Evolutionary conservation across 108 stramenopile species (phyloP).

Genomic region (Pseudonitzschia multistriata): DNA sequence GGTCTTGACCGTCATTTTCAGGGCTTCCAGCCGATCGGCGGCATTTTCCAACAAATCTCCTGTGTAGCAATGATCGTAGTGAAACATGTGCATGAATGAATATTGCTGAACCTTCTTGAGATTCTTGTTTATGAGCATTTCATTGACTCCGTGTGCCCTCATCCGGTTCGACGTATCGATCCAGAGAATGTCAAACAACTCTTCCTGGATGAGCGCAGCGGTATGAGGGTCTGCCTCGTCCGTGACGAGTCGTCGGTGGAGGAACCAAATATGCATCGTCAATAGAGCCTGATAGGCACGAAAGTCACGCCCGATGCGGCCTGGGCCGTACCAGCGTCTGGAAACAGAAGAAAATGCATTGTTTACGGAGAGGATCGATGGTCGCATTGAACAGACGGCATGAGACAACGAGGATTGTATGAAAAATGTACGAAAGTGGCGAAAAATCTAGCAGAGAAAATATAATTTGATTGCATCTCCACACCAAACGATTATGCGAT

Average conservation of each 20-base stretch:
- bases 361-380: too few relatives aligned
- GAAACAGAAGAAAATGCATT: background rate
- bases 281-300: conserved; percentile 81
- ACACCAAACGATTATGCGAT: background rate
- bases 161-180: conserved; percentile 78
- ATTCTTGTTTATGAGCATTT: conserved; percentile 82
- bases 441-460: background rate
- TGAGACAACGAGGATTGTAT: too few relatives aligned
- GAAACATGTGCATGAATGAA: conserved; percentile 73
- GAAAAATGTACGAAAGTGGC: too few relatives aligned
- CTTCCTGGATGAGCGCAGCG: conserved; percentile 73
- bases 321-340: conserved; percentile 76
- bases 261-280: conserved; percentile 90
- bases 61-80: conserved; percentile 84
- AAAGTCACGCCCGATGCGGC: conserved; percentile 73
- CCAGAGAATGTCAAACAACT: conserved; percentile 85
- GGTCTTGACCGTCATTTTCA: conserved; percentile 41
- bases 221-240: conserved; percentile 56
- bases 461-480: background rate
- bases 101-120: conserved; percentile 86
- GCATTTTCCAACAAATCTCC: conserved; percentile 57
- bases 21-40: conserved; percentile 57
- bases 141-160: conserved; percentile 74
- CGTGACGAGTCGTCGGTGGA: conserved; percentile 74
- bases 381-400: too few relatives aligned